Evolutionary conservation across 2,329 filamentous ascomycete species (phyloP).

Genomic region (Penicillium sp.): DNA sequence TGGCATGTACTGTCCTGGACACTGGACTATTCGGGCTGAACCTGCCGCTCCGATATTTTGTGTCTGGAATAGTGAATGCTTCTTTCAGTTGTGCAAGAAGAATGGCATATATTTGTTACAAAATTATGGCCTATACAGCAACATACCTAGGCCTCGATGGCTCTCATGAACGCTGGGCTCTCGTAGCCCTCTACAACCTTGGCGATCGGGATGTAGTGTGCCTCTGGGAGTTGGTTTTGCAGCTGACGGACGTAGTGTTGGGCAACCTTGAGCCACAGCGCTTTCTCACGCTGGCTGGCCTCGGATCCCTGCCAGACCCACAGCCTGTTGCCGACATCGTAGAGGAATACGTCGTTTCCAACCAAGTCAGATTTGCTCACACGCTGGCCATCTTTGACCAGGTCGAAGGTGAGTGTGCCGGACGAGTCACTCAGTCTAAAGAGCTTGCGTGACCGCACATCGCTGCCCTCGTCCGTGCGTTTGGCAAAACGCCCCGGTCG

Average conservation of each 20-base stretch:
- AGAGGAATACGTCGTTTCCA: conserved; percentile 56
- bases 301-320: conserved; percentile 60
- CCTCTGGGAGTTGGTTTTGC: too few relatives aligned
- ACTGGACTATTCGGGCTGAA: too few relatives aligned
- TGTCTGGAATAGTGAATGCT: too few relatives aligned
- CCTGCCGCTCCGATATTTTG: too few relatives aligned
- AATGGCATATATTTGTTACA: too few relatives aligned
- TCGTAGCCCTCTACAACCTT: conserved; percentile 27
- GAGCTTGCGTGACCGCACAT: conserved; percentile 39
- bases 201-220: conserved; percentile 22
- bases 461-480: conserved; percentile 14
- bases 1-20: too few relatives aligned
- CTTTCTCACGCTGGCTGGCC: conserved; percentile 52
- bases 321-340: conserved; percentile 49
- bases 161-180: conserved; percentile 25
- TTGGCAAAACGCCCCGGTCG: conserved; percentile 30
- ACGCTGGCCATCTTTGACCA: conserved; percentile 48
- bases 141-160: conserved; percentile 18
- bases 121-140: too few relatives aligned
- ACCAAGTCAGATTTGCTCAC: conserved; percentile 52
- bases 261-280: conserved; percentile 44
- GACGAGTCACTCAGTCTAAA: conserved; percentile 57
- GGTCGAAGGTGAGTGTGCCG: conserved; percentile 49
- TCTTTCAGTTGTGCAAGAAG: too few relatives aligned
- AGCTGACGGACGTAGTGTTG: conserved; percentile 26